Evolutionary conservation across 2,329 filamentous ascomycete species (phyloP), one percentile per base, ranked within the genome.

Genomic region (Cercospora brassicicola): DNA sequence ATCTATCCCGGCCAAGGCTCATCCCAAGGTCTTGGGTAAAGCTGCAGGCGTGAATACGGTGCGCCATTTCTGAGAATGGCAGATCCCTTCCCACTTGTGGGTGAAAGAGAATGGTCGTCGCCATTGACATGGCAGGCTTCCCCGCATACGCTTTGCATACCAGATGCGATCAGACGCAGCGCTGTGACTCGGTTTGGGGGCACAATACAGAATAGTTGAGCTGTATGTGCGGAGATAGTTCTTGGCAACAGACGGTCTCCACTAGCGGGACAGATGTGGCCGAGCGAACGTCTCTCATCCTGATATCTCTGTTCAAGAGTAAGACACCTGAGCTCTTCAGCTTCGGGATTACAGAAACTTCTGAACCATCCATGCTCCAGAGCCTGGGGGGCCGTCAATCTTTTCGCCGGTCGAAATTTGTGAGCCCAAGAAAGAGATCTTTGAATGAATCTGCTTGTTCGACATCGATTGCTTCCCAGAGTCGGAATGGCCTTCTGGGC

Each of bases 401-500:
- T 45, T 36, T 30, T 48, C 18, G 20, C 33, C 31, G 51, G 51
- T 64, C 33, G 18, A 64, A 64, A 18, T 64, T 64, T 36, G 59
- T 64, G 30, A 67, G 18, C 28, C 18, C 51, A 11, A 39, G 31
- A 33, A 67, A 4, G 26, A 64, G 42, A 55, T 45, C 31, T 48
- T 57, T 63, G 65, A 61, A 73, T 23, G 3, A 18, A 36, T 62
- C 53, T 45, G 31, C 59, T 6, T 66, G 36, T 31, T 68, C 55
- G 7, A 68, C 28, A 15, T 48, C 51, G 20, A 30, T 36, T 15
- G 36, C 56, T 23, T 62, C 23, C 66, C 66, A 62, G 26, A 61
- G 31, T 15, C 18, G 18, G 31, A 68, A 84, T 23, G 83, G 83
- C 57, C 76, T 76, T 20, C 81, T 76, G 0, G 82, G 82, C 69